Base-by-base conservation (phyloP, 2,329 filamentous ascomycete genomes). In the Curvularia sp. region DNA sequence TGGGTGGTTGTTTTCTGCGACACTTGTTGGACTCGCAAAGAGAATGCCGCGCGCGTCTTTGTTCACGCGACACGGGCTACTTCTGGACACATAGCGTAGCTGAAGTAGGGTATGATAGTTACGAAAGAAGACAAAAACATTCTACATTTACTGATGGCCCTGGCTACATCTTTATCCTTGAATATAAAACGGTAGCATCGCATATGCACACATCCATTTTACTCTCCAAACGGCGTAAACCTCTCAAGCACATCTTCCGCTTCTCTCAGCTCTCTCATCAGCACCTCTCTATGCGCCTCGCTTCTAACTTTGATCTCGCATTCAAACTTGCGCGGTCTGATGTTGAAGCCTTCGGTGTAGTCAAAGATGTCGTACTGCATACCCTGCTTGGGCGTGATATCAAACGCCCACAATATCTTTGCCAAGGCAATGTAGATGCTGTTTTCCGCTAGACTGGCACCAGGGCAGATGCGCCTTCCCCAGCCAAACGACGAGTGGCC, bases 301-400 rank as follows among this genome's bases (percentile, higher is more conserved):
- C 74, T 77, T 46, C 77, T 64, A 1, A 76, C 59, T 15, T 23
- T 65, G 5, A 79, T 74, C 5, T 69, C 61, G 47, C 76, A 78
- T 54, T 70, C 66, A 51, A 79, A 78, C 47, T 65, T 69, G 64
- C 64, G 59, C 15, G 77, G 77, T 36, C 77, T 59, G 21, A 79
- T 78, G 50, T 79, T 79, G 52, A 79, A 78, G 2, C 76, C 77
- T 19, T 79, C 76, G 2, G 76, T 79, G 49, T 79, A 79, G 13
- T 70, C 73, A 60, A 78, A 77, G 12, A 69, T 76, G 51, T 79
- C 76, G 53, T 79, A 79, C 39, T 48, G 43, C n/a, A 64, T 47
- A 3, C 73, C 77, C 30, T 73, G 63, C 4, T 67, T 59, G 0
- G 73, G 68, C 55, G 53, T 13, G 28, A 79, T 72, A 38, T 79